Conservation (phyloP, 83 land plant genomes). For the Larix sibirica region DNA sequence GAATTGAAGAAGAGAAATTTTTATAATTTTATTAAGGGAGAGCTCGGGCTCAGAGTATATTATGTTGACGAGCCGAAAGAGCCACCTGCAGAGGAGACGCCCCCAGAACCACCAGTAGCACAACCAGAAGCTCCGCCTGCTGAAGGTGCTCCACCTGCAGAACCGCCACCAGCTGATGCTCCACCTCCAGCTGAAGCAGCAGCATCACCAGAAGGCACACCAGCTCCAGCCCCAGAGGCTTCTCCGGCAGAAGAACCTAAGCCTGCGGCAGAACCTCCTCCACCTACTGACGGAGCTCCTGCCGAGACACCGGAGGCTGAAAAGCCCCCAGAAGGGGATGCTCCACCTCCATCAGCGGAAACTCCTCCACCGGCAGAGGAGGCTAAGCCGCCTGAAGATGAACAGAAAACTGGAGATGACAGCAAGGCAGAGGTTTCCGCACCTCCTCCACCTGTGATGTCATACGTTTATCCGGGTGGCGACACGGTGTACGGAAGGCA, state of each 20-base stretch:
- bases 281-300: background rate
- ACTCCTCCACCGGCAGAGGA: too few species aligned
- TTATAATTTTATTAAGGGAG: slow-evolving; percentile 18
- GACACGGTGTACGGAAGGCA: background rate
- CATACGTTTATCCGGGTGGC: too few species aligned
- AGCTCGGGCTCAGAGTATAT: slow-evolving; percentile 21
- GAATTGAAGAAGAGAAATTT: slow-evolving; percentile 13
- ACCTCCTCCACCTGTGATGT: background rate
- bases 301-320: background rate
- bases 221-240: background rate
- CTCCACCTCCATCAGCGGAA: background rate
- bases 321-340: background rate
- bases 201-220: too few species aligned
- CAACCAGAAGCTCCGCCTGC: slow-evolving; percentile 13
- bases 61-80: slow-evolving; percentile 14
- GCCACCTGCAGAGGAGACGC: slow-evolving; percentile 14
- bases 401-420: background rate
- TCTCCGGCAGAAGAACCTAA: background rate
- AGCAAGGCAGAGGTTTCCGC: background rate
- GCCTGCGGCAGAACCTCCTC: background rate
- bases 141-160: background rate
- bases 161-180: background rate
- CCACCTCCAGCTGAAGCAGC: background rate
- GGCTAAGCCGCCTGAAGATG: too few species aligned
- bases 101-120: slow-evolving; percentile 12